phyloP scores from a whole-genome alignment of 805 yeast species.

The Candida endomychidarum region DNA sequence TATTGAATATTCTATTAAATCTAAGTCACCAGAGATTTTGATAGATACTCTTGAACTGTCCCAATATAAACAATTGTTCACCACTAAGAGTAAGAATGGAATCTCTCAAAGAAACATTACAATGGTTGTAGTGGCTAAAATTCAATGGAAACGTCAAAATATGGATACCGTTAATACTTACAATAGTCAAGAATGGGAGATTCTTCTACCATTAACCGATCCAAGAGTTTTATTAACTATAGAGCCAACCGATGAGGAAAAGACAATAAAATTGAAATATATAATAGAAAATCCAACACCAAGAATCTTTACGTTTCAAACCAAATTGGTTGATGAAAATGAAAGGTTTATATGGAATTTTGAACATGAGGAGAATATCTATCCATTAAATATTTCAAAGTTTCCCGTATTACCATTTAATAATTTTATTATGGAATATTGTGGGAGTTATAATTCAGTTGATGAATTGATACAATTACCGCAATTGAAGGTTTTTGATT shows the following conservation, averaged over 20 bases:
- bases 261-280: conserved; percentile 40
- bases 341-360: conserved; percentile 27
- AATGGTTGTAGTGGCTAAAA: conserved; percentile 21
- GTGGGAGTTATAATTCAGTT: conserved; percentile 14
- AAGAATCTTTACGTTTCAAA: conserved; percentile 61
- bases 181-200: conserved; percentile 45
- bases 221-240: conserved; percentile 62
- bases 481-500: conserved; percentile 61
- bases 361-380: conserved; percentile 22
- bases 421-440: conserved; percentile 42
- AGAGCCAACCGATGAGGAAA: conserved; percentile 10
- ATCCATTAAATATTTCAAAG: conserved; percentile 31
- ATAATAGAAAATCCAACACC: conserved; percentile 75
- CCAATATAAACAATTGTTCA: conserved; percentile 18
- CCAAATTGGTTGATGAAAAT: conserved; percentile 35
- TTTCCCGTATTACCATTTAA: conserved; percentile 65
- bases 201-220: conserved; percentile 61
- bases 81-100: conserved; percentile 39
- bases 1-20: conserved; percentile 17
- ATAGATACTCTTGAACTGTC: conserved; percentile 16
- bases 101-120: conserved; percentile 39
- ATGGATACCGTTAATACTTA: conserved; percentile 26
- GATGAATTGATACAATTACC: conserved; percentile 47
- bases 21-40: conserved; percentile 28
- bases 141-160: conserved; percentile 35